A percentile compares a stretch with the other conserved stretches of the same genome.
phyloP scores from a whole-genome alignment of 2,329 filamentous ascomycete genomes.

The Epichloe sibirici region DNA sequence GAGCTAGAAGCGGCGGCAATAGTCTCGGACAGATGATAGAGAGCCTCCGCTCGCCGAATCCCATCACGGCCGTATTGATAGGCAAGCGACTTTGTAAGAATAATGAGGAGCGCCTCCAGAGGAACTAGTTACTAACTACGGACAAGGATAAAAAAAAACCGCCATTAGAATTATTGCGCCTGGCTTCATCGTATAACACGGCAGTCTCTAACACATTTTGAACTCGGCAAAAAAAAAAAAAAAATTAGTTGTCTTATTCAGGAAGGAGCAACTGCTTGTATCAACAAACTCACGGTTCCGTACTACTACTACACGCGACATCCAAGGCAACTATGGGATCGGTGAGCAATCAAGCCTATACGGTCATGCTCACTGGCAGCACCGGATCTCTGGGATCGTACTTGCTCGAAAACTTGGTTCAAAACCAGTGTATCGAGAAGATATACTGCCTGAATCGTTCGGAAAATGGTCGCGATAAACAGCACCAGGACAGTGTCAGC shows the following conservation, averaged over 20 bases:
- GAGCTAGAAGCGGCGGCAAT: background rate
- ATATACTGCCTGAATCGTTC: background rate
- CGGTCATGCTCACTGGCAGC: slow-evolving; percentile 31
- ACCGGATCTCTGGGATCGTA: slow-evolving; percentile 13
- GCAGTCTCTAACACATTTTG: background rate
- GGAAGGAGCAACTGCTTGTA: background rate
- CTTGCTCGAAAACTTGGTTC: background rate
- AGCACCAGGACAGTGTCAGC: background rate
- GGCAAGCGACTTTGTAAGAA: background rate
- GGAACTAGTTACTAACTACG: background rate
- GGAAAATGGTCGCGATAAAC: background rate
- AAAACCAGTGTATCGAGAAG: background rate
- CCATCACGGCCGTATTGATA: background rate
- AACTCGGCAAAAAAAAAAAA: background rate
- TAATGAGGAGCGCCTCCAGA: background rate
- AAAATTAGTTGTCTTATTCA: background rate
- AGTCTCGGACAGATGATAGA: background rate
- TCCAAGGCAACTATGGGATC: slow-evolving; percentile 7
- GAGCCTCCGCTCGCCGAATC: background rate
- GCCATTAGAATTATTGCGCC: background rate
- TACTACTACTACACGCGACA: background rate
- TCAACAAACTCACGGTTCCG: background rate
- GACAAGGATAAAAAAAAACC: background rate
- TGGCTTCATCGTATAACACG: background rate
- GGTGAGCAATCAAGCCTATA: slow-evolving; percentile 16